Evolutionary conservation across 2,329 filamentous ascomycete species (phyloP).

Genomic region (Hymenoscyphus infarciens): DNA sequence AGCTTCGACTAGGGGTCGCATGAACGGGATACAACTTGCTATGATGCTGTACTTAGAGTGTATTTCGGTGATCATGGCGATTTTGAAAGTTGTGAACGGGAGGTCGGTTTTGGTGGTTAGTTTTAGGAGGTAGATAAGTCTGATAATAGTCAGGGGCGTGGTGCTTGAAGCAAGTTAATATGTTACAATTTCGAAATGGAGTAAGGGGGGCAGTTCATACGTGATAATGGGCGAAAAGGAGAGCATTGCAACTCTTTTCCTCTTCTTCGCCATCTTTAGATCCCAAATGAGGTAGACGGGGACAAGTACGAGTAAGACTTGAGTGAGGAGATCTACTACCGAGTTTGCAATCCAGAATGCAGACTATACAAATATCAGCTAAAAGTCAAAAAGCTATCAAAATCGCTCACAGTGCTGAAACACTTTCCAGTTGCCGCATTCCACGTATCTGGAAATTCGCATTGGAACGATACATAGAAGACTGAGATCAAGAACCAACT

Average conservation of each 20-base stretch:
- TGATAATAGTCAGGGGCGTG: not conserved
- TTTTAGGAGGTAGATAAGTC: not conserved
- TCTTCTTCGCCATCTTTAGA: not conserved
- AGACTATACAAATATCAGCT: not conserved
- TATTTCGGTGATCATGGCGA: not conserved
- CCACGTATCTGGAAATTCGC: not conserved
- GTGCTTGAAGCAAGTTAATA: not conserved
- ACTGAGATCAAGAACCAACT: not conserved
- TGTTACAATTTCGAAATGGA: not conserved
- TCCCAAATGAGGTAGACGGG: not conserved
- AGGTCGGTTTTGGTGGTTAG: not conserved
- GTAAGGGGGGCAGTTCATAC: not conserved
- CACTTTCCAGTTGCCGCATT: not conserved
- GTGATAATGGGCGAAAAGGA: not conserved
- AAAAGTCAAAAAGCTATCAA: not conserved
- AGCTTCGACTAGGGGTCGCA: slow-evolving; percentile 10
- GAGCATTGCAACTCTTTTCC: not conserved
- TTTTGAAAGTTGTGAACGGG: not conserved
- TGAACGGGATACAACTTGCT: slow-evolving; percentile 13
- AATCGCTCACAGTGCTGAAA: not conserved
- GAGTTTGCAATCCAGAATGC: not conserved
- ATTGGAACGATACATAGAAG: not conserved
- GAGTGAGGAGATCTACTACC: not conserved
- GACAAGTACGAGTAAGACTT: not conserved
- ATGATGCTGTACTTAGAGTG: slow-evolving; percentile 6